phyloP scores from a whole-genome alignment of 148 eudicot genomes.

The Chenopodium berlandieri region DNA sequence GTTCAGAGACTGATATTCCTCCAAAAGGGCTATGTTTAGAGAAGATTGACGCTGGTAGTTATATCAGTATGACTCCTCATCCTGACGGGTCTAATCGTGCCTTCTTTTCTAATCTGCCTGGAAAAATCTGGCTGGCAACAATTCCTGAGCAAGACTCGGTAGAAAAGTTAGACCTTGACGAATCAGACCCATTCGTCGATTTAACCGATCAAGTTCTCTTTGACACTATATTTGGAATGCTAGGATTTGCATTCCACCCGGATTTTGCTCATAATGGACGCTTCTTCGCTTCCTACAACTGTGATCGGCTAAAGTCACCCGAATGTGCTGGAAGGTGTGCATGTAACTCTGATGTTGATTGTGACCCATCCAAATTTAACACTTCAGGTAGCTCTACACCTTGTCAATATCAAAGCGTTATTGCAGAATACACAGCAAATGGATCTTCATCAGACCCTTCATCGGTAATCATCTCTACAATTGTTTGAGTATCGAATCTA shows the following conservation, averaged over 20 bases:
- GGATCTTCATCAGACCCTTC: slow-evolving; percentile 64
- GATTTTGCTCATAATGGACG: slow-evolving; percentile 71
- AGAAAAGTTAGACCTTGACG: slow-evolving; percentile 49
- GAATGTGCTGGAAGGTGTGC: slow-evolving; percentile 82
- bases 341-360: slow-evolving; percentile 81
- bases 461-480: slow-evolving; percentile 39
- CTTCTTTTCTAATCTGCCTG: slow-evolving; percentile 75
- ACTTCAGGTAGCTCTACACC: slow-evolving; percentile 40
- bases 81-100: slow-evolving; percentile 88
- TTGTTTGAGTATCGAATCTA: neutral
- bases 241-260: slow-evolving; percentile 94
- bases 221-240: slow-evolving; percentile 81
- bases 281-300: slow-evolving; percentile 85
- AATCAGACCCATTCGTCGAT: slow-evolving; percentile 81
- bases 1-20: slow-evolving; percentile 29
- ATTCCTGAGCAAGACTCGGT: slow-evolving; percentile 76
- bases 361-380: slow-evolving; percentile 74
- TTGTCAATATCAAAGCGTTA: slow-evolving; percentile 69
- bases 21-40: slow-evolving; percentile 88
- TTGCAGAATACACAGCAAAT: slow-evolving; percentile 78
- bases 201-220: slow-evolving; percentile 74
- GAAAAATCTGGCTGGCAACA: slow-evolving; percentile 75
- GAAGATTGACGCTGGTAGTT: slow-evolving; percentile 55
- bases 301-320: slow-evolving; percentile 64
- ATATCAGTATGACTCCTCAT: slow-evolving; percentile 80